phyloP scores from a whole-genome alignment of 768 basidiomycete genomes.

The Lactarius indigo region DNA sequence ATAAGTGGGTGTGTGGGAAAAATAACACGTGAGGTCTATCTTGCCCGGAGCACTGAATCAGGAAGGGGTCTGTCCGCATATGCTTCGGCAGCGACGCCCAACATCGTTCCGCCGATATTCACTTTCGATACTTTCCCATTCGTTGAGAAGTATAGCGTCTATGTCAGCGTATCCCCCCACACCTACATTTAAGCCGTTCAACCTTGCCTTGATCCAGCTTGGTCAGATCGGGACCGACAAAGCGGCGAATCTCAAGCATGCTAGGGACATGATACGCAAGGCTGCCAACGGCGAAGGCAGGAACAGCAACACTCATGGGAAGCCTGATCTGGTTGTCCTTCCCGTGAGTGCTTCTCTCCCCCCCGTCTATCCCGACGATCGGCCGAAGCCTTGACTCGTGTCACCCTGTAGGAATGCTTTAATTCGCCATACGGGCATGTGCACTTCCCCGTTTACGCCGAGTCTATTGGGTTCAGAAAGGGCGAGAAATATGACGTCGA shows the following conservation, averaged over 20 bases:
- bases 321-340: conserved; percentile 78
- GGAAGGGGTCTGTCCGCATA: neutral
- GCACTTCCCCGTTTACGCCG: conserved; percentile 82
- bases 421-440: conserved; percentile 80
- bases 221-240: conserved; percentile 73
- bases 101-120: neutral
- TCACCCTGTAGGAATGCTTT: conserved; percentile 62
- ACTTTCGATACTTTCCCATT: neutral
- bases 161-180: conserved; percentile 25
- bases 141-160: neutral
- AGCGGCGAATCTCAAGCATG: conserved; percentile 75
- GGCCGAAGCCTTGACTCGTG: neutral
- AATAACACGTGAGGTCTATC: no score
- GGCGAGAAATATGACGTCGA: conserved; percentile 56
- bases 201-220: conserved; percentile 86
- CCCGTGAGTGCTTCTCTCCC: conserved; percentile 50
- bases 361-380: conserved; percentile 29
- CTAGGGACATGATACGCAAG: conserved; percentile 70
- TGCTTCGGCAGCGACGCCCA: conserved; percentile 8
- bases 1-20: no score
- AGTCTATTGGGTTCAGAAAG: conserved; percentile 62
- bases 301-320: conserved; percentile 37
- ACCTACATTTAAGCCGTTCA: conserved; percentile 65
- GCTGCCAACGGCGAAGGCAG: conserved; percentile 45
- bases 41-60: no score